A percentile compares a stretch with the other conserved stretches of the same genome.
phyloP scores from a whole-genome alignment of 768 basidiomycete genomes.

The Wakefieldia striispora region DNA sequence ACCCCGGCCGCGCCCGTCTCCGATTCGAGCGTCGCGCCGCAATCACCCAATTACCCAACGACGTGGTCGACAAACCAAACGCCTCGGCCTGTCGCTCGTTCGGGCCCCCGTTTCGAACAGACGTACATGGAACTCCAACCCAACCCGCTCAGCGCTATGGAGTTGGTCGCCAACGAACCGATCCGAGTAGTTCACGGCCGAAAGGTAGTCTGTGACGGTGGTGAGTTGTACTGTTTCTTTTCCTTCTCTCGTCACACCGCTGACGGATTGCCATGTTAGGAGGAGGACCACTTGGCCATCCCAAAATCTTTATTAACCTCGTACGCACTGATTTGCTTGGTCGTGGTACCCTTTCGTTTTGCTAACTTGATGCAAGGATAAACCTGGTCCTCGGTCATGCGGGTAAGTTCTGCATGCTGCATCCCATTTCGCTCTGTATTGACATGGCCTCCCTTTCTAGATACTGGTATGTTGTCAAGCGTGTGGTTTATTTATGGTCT shows the following conservation, averaged over 20 bases:
- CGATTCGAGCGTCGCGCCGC: constrained; percentile 43
- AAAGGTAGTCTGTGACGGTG: constrained; percentile 93
- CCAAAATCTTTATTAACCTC: constrained; percentile 94
- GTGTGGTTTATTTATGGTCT: background rate
- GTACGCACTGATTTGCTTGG: constrained; percentile 43
- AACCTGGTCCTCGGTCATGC: constrained; percentile 82
- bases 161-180: constrained; percentile 82
- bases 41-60: constrained; percentile 78
- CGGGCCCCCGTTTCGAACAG: constrained; percentile 90
- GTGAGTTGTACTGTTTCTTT: constrained; percentile 47
- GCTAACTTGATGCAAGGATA: constrained; percentile 54
- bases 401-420: constrained; percentile 58
- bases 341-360: background rate
- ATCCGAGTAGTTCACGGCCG: constrained; percentile 77
- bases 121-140: constrained; percentile 86
- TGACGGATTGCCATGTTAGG: constrained; percentile 50
- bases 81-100: constrained; percentile 55
- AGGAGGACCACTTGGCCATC: constrained; percentile 92
- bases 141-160: constrained; percentile 87
- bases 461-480: constrained; percentile 43
- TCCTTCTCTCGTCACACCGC: constrained; percentile 1
- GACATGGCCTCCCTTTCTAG: constrained; percentile 27
- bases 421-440: constrained; percentile 2
- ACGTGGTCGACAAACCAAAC: constrained; percentile 88
- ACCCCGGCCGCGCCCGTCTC: constrained; percentile 10